phyloP scores from a whole-genome alignment of 495 filamentous ascomycete species.

The Daldinia vernicosa region DNA sequence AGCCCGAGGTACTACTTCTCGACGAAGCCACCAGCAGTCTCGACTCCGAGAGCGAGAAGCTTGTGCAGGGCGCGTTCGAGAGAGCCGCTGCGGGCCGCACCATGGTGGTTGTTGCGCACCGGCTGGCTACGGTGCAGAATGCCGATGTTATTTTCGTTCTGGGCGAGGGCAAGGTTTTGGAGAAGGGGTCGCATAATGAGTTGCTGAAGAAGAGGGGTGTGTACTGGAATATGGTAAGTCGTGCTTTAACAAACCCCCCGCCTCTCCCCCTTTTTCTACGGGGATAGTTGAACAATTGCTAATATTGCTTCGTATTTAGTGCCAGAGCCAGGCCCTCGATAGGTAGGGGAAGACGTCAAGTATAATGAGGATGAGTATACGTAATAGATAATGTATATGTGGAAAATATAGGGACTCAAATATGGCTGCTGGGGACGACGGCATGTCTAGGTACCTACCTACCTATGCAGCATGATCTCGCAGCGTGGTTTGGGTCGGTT shows the following conservation, averaged over 20 bases:
- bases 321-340: conserved; percentile 47
- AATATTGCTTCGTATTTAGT: conserved; percentile 21
- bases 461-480: neutral
- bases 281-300: neutral
- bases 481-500: neutral
- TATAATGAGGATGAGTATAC: neutral
- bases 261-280: neutral
- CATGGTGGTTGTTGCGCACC: conserved; percentile 79
- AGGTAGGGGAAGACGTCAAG: conserved; percentile 11
- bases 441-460: no score
- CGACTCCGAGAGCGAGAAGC: conserved; percentile 78
- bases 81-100: conserved; percentile 70
- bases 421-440: neutral
- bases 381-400: neutral
- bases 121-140: conserved; percentile 66
- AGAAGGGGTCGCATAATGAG: conserved; percentile 63
- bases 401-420: neutral
- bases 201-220: conserved; percentile 61
- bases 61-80: conserved; percentile 78
- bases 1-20: conserved; percentile 76
- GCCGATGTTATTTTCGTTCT: conserved; percentile 69
- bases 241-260: no score
- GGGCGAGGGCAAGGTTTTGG: conserved; percentile 64
- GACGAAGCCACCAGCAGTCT: conserved; percentile 84
- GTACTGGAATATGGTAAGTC: conserved; percentile 64